Evolutionary conservation across 2,329 filamentous ascomycete species (phyloP), one percentile per base, ranked within the genome.

Genomic region (Xylaria sp.): DNA sequence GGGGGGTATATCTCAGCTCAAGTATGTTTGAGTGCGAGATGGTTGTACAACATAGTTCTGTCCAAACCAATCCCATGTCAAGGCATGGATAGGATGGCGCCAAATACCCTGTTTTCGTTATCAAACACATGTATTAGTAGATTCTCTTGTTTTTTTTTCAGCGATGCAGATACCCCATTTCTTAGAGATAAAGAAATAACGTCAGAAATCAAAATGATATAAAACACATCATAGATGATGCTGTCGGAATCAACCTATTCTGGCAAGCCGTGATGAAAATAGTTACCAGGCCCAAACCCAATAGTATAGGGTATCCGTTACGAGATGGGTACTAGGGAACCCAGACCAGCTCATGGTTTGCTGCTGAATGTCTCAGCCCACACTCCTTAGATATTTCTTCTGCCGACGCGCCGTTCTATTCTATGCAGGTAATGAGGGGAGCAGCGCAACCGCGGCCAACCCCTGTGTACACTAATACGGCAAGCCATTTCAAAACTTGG

Each of bases 161-260:
- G 50, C 15, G 25, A 39, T 42, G 36, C 15, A 55, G 53, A 55
- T 55, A 55, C 53, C 53, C 51, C 22, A 9, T 54, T 55, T 55
- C 7, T 10, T 27, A 17, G 45, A 25, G 13, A 39, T 17, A 27
- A 27, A n/a, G 2, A 27, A n/a, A 1, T 50, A 31, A 29, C 10
- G 5, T 27, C 6, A 39, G 50, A 9, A 7, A 7, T 39, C 2
- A 20, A 10, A 1, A 54, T 54, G 15, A 27, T 49, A 29, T 11
- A 25, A 45, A 27, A 9, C 5, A 13, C n/a, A n/a, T 36, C 3
- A 25, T 5, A 38, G n/a, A 54, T 15, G 3, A 54, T 15, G 0
- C 4, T 25, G 1, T 5, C 13, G 7, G 3, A 53, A 39, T 25
- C n/a, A 22, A 25, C 6, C 15, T 39, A 17, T 27, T 17, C 22